phyloP scores from a whole-genome alignment of 1,139 yeast genomes.

The Saccharomyces pastorianus region DNA sequence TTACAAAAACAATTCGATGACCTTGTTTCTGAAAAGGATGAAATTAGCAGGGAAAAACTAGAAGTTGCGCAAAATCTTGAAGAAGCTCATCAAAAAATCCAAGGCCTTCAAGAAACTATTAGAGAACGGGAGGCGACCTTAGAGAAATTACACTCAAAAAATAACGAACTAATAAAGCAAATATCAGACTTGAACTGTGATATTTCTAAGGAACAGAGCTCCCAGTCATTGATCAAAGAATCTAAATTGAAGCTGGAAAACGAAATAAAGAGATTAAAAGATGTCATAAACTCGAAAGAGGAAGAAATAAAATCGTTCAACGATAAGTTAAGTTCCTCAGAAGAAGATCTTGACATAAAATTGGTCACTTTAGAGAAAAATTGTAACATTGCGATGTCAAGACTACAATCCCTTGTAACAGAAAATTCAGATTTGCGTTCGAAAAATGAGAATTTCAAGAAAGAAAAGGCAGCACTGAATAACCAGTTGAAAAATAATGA shows the following conservation, averaged over 20 bases:
- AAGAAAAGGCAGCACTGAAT: constrained; percentile 30
- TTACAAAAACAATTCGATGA: constrained; percentile 26
- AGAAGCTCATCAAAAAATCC: constrained; percentile 18
- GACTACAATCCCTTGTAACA: constrained; percentile 37
- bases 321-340: constrained; percentile 27
- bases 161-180: not conserved
- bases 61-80: constrained; percentile 26
- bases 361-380: constrained; percentile 28
- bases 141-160: not conserved
- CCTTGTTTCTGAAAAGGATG: constrained; percentile 24
- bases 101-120: constrained; percentile 12
- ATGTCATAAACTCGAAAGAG: constrained; percentile 5
- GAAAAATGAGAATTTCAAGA: constrained; percentile 15
- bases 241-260: constrained; percentile 2
- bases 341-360: constrained; percentile 32
- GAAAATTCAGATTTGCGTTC: constrained; percentile 32
- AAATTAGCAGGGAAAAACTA: constrained; percentile 23
- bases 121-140: not conserved
- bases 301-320: constrained; percentile 31
- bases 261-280: constrained; percentile 10
- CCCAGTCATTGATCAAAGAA: not conserved
- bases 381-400: constrained; percentile 32
- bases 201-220: not conserved
- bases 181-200: not conserved
- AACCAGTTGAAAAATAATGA: constrained; percentile 33